A percentile compares a stretch with the other conserved stretches of the same genome.
phyloP scores from a whole-genome alignment of 2,329 filamentous ascomycete genomes.

The Clathrospora elynae region DNA sequence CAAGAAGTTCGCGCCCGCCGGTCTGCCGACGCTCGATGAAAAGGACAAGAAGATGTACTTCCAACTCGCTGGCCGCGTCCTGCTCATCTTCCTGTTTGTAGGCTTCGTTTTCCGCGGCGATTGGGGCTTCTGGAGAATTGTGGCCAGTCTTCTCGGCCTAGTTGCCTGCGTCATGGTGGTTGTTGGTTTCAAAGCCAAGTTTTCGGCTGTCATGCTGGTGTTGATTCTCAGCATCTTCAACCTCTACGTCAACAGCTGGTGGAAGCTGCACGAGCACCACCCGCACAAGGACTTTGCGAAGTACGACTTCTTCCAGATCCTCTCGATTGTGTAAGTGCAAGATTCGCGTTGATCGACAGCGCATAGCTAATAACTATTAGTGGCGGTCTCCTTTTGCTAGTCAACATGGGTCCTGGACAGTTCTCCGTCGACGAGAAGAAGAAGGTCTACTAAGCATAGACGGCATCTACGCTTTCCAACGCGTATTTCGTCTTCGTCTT shows the following conservation, averaged over 20 bases:
- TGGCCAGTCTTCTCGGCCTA: slow-evolving; percentile 83
- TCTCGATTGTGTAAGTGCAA: slow-evolving; percentile 82
- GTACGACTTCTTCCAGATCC: slow-evolving; percentile 99
- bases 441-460: slow-evolving; percentile 89
- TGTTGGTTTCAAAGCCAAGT: slow-evolving; percentile 99
- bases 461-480: slow-evolving; percentile 17
- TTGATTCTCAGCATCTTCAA: slow-evolving; percentile 97
- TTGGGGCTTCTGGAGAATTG: slow-evolving; percentile 86
- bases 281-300: slow-evolving; percentile 99
- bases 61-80: slow-evolving; percentile 91
- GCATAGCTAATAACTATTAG: slow-evolving; percentile 46
- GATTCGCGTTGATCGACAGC: slow-evolving; percentile 1
- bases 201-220: slow-evolving; percentile 92
- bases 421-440: slow-evolving; percentile 99
- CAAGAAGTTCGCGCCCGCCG: slow-evolving; percentile 95
- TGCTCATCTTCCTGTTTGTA: slow-evolving; percentile 96
- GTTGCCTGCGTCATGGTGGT: slow-evolving; percentile 98
- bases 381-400: slow-evolving; percentile 90
- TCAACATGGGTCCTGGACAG: slow-evolving; percentile 98
- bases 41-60: slow-evolving; percentile 99
- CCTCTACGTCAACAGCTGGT: slow-evolving; percentile 98
- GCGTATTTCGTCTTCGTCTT: slow-evolving; percentile 27
- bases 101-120: slow-evolving; percentile 95
- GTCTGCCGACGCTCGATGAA: slow-evolving; percentile 91
- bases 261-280: slow-evolving; percentile 98